Evolutionary conservation across 2,329 filamentous ascomycete species (phyloP).

Genomic region (Claviceps purpurea): DNA sequence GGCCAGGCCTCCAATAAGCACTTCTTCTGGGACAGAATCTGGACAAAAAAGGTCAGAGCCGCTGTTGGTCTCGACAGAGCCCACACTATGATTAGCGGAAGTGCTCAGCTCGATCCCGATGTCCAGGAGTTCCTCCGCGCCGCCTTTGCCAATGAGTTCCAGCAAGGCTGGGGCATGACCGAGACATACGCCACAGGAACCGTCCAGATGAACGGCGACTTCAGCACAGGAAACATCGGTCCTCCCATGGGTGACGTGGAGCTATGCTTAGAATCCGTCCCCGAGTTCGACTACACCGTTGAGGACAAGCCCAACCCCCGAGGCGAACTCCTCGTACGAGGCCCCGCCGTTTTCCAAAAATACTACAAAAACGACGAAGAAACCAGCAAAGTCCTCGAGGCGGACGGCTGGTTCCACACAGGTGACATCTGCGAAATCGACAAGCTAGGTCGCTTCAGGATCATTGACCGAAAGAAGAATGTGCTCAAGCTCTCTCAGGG

Average conservation of each 20-base stretch:
- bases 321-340: conserved; percentile 76
- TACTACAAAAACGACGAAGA: conserved; percentile 88
- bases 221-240: conserved; percentile 70
- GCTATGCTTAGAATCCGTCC: conserved; percentile 70
- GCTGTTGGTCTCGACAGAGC: conserved; percentile 68
- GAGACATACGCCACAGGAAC: conserved; percentile 75
- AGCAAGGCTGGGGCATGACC: conserved; percentile 87
- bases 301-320: conserved; percentile 82
- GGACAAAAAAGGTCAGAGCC: conserved; percentile 75
- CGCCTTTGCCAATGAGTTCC: conserved; percentile 63
- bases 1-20: conserved; percentile 69
- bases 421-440: conserved; percentile 86
- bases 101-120: conserved; percentile 76
- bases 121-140: conserved; percentile 82
- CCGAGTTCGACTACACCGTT: conserved; percentile 85
- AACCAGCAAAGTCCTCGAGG: conserved; percentile 67
- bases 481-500: conserved; percentile 97
- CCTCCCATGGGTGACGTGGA: conserved; percentile 55
- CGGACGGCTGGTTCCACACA: conserved; percentile 94
- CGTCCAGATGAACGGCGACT: conserved; percentile 58
- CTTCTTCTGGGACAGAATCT: conserved; percentile 71
- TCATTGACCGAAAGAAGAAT: conserved; percentile 97
- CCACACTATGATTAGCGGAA: conserved; percentile 69
- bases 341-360: conserved; percentile 65
- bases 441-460: conserved; percentile 71